Percentiles rank a stretch among this genome's conserved stretches.
phyloP scores from a whole-genome alignment of 2,329 filamentous ascomycete species.

The Penicillium olsonii region DNA sequence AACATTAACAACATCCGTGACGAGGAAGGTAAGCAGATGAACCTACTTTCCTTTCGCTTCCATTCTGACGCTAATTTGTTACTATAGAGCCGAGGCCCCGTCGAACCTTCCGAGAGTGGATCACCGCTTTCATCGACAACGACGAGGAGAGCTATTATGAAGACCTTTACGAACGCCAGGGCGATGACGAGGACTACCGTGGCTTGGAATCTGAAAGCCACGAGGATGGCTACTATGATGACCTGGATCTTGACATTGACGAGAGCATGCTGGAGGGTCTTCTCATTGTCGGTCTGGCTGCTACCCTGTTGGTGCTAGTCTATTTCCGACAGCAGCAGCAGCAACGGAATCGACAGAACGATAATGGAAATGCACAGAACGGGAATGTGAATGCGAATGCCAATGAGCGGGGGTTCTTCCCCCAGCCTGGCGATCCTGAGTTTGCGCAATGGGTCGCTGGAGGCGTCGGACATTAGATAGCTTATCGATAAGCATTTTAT shows the following conservation, averaged over 20 bases:
- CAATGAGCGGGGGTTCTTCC: slow-evolving; percentile 60
- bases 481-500: slow-evolving; percentile 22
- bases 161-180: slow-evolving; percentile 48
- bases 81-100: slow-evolving; percentile 66
- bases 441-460: slow-evolving; percentile 69
- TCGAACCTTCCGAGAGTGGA: slow-evolving; percentile 82
- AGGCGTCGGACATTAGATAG: slow-evolving; percentile 57
- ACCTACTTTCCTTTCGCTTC: not conserved
- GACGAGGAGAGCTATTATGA: slow-evolving; percentile 68
- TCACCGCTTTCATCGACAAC: slow-evolving; percentile 77
- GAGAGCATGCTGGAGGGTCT: slow-evolving; percentile 82
- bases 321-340: slow-evolving; percentile 65
- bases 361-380: slow-evolving; percentile 31
- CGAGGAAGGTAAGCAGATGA: slow-evolving; percentile 72
- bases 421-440: slow-evolving; percentile 66
- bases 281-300: slow-evolving; percentile 76
- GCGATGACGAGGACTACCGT: slow-evolving; percentile 35
- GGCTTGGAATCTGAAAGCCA: slow-evolving; percentile 33
- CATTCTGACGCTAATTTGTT: not conserved
- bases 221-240: slow-evolving; percentile 60
- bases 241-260: slow-evolving; percentile 64
- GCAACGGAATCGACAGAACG: slow-evolving; percentile 43
- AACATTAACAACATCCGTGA: slow-evolving; percentile 88
- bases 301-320: slow-evolving; percentile 72
- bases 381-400: slow-evolving; percentile 28